Base-by-base conservation (phyloP, 768 basidiomycete genomes). In the Candolleomyces aberdarensis region DNA sequence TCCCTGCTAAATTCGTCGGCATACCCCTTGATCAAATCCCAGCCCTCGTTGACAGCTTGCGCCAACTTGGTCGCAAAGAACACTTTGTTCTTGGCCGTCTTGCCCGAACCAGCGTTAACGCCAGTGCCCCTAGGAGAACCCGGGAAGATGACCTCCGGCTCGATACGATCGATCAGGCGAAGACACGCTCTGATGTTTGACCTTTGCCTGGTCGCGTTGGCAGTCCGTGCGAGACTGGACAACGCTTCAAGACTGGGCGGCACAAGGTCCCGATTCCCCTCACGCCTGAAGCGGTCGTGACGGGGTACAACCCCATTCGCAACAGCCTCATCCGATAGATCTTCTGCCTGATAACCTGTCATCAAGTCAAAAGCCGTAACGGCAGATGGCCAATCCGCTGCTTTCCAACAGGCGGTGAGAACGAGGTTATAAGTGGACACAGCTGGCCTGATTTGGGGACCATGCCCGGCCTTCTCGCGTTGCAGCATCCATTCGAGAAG, bases 401-500 rank as follows among this genome's bases (percentile, higher is more conserved):
- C 76, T 59, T 82, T 80, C 83, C 85, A 83, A 70, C 91, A 92
- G 2, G 83, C 80, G 62, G 77, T 72, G 66, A 92, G 77, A 56
- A 85, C 86, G 29, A 88, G 77, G 63, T 83, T 82, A 71, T 82
- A 91, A 9, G 87, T 84, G 20, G 75, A 70, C 29, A 77, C 58
- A n/a, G 75, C 73, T 11, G 83, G 82, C 36, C 77, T 68, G 56
- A 88, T 75, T 62, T 76, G 76, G 32, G 76, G 76, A 3, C 81
- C 79, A 62, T 76, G 76, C 20, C 75, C 76, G 19, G 75, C 67
- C 26, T 79, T 78, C 65, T 83, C 83, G 60, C 83, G 80, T 56
- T 78, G 76, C 57, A 89, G 70, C 83, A 88, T 87, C 87, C 88
- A 91, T 67, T 89, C 82, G 26, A 93, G 74, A 3, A 73, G 78